Percentiles rank a stretch among this genome's conserved stretches.
Evolutionary conservation across 768 basidiomycete species (phyloP).

Genomic region (Floccularia luteovirens): DNA sequence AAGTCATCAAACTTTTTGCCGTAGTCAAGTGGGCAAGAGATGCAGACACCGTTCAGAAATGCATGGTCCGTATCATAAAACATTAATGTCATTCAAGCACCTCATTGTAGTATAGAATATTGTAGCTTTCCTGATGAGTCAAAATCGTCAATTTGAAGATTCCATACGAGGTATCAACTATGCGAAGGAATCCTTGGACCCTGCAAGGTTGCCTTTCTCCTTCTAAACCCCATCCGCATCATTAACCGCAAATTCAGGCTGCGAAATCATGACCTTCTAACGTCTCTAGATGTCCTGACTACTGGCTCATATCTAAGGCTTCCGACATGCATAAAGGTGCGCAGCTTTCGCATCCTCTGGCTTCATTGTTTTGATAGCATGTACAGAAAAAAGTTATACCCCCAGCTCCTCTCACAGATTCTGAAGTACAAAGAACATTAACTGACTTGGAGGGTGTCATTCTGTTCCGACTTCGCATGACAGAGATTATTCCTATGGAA

Average conservation of each 20-base stretch:
- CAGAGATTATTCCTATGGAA: conserved; percentile 76
- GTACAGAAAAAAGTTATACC: conserved; percentile 65
- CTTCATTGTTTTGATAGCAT: conserved; percentile 8
- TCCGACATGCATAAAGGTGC: conserved; percentile 74
- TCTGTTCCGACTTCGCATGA: conserved; percentile 69
- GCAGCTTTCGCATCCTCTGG: conserved; percentile 3
- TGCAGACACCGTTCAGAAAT: conserved; percentile 76
- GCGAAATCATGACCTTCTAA: conserved; percentile 89
- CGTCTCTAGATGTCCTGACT: conserved; percentile 84
- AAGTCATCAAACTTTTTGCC: conserved; percentile 84
- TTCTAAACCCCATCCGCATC: background rate
- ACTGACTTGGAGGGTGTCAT: conserved; percentile 70
- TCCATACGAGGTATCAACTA: conserved; percentile 55
- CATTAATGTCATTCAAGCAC: background rate
- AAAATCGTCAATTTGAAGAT: conserved; percentile 78
- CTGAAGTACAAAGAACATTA: conserved; percentile 58
- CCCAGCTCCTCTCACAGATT: conserved; percentile 56
- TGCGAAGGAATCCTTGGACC: conserved; percentile 63
- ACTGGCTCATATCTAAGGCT: conserved; percentile 82
- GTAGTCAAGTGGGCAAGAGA: conserved; percentile 84
- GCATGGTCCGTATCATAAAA: conserved; percentile 48
- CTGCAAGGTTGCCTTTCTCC: conserved; percentile 53
- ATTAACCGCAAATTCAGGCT: conserved; percentile 38
- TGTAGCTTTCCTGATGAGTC: conserved; percentile 77
- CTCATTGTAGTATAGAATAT: conserved; percentile 52